Evolutionary conservation across 2,329 filamentous ascomycete species (phyloP), one percentile per base, ranked within the genome.

Genomic region (Dryadomyces quercus-mongolicae): DNA sequence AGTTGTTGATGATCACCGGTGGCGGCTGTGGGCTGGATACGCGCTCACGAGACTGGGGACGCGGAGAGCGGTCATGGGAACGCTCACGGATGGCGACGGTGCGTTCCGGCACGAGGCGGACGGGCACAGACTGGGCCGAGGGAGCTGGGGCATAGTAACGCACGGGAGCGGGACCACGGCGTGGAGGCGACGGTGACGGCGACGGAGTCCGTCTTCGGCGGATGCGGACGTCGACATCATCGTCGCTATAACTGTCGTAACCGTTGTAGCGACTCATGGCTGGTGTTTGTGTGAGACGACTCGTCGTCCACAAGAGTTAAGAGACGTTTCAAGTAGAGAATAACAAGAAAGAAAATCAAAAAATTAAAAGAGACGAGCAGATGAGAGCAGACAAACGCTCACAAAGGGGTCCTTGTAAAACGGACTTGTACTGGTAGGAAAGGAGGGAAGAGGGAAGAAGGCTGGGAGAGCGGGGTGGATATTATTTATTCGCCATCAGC

Each of bases 1-100:
- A 70, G 63, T 80, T 81, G 62, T 80, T 78, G 63, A 82, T 81
- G 52, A 82, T 74, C 49, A 82, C 70, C 1, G 77, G 76, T n/a
- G 42, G 42, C 16, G 42, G 12, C 42, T 44, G 42, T 5, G 72
- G 71, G 56, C 65, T 69, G 12, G 70, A 69, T 18, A 71, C 70
- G 38, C 74, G 72, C 58, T 77, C 74, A 22, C 72, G 72, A 18
- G 74, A 75, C 44, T 31, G 25, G 25, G 25, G 25, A 31, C 25
- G 25, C 25, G 25, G 8, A 16, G 74, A 75, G 42, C 64, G 65
- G 12, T 40, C 31, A 13, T 44, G 52, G 20, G 52, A 44, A 3
- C 40, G 46, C 45, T 70, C 67, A 21, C 72, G 71, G 20, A 71
- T 67, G 20, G 76, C 66, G 21, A 75, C 66, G 43, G 71, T 76